Evolutionary conservation across 768 basidiomycete species (phyloP), one percentile per base, ranked within the genome.

Genomic region (Collybia mongolica): DNA sequence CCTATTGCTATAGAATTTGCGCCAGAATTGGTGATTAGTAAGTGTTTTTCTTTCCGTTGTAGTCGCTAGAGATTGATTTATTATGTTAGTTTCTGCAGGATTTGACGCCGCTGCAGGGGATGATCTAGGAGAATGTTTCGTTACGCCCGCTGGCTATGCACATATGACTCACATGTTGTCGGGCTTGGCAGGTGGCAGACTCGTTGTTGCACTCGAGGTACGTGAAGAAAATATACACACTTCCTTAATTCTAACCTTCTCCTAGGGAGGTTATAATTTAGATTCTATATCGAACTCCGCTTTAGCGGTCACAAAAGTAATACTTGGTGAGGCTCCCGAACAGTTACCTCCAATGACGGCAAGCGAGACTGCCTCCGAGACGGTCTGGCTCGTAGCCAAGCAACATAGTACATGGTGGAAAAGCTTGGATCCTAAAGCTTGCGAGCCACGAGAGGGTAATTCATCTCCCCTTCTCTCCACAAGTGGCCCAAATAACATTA

Each of bases 81-180:
- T 12, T 22, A 14, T 20, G 5, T 32, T 49, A 99, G 97, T 99
- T 60, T 98, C 96, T 6, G 93, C 97, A 15, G 97, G 97, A 2
- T 99, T 98, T 62, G 97, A 99, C 61, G 97, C 97, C 7, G 97
- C 97, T 0, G 81, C 79, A 23, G 97, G 97, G 3, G 97, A 99
- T 60, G 83, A 85, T 32, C 77, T 99, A 3, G 97, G 97, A 29
- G 88, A 88, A 69, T 98, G 95, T 60, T 75, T 84, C 56, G 95
- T 99, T 52, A 80, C 90, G 4, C 97, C 97, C 0, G 80, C 84
- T 15, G 97, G 95, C 4, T 99, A 93, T 65, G 93, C 93, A 0
- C 97, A 98, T 60, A 98, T 99, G 95, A 97, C 97, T 5, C 90
- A 98, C 62, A 96, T 99, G 93, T 76, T 99, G 7, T 81, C 85